Base-by-base conservation (phyloP, 495 filamentous ascomycete species). In the Entonaema liquescens region DNA sequence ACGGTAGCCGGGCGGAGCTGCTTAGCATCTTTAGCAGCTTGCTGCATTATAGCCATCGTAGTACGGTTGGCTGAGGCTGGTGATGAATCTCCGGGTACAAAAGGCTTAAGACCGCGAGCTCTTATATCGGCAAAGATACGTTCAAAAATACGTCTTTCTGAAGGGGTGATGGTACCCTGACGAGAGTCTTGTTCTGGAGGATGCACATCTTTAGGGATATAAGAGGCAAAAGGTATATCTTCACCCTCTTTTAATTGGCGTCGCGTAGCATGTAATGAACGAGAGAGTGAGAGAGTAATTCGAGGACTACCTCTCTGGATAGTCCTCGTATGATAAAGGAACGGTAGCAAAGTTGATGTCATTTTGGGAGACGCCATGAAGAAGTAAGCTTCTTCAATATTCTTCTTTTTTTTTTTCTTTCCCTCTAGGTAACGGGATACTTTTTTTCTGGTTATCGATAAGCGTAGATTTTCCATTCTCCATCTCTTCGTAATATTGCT, bases 271-370 rank as follows among this genome's bases (percentile, higher is more conserved):
- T 77, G 71, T 4, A 77, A 42, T 1, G 68, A 70, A 13, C 73
- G 73, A 33, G 47, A 53, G 29, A 76, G 59, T 9, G 54, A 35
- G n/a, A 60, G 17, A 15, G 65, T 19, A 13, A 65, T 58, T 63
- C 67, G 72, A 57, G 72, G 67, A 25, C 62, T 72, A 11, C 78
- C 54, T 55, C 77, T 77, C 57, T 81, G 79, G 6, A 92, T 80
- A 0, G 89, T 91, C 62, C 82, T 82, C n/a, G 91, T 92, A 59
- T 90, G 88, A 76, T 92, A 93, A 7, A 94, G 84, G 54, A 93
- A 92, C 0, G 90, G 87, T 12, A 86, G 74, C 5, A 86, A 66
- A 2, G 82, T 81, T 1, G 79, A 78, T 17, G 76, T 73, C 80
- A 81, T 82, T 31, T 26, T 72, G 66, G 42, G 13, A 21, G 9